phyloP scores from a whole-genome alignment of 805 yeast genomes.

The Metschnikowia lunata region DNA sequence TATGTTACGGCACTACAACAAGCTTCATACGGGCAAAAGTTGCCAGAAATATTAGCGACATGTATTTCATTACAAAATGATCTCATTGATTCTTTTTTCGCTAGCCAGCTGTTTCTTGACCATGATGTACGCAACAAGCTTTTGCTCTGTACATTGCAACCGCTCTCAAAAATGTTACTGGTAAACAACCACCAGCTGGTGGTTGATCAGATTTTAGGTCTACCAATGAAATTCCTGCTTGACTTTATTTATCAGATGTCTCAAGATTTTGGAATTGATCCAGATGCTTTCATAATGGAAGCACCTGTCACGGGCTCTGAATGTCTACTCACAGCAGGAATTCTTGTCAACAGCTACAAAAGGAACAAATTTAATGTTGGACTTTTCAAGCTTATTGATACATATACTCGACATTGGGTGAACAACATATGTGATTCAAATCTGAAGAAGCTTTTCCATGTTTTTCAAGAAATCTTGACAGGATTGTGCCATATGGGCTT shows the following conservation, averaged over 20 bases:
- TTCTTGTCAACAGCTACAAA: background rate
- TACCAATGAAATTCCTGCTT: background rate
- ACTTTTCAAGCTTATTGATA: background rate
- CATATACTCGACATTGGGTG: background rate
- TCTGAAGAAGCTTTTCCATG: background rate
- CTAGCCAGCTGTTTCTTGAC: background rate
- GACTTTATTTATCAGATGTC: background rate
- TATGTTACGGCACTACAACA: background rate
- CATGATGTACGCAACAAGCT: background rate
- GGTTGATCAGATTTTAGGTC: no score
- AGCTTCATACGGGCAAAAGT: background rate
- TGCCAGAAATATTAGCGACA: slow-evolving; percentile 1
- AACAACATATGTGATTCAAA: no score
- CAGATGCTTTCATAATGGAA: background rate
- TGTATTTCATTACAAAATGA: background rate
- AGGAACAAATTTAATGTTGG: slow-evolving; percentile 5
- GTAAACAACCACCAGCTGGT: no score
- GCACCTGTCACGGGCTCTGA: slow-evolving; percentile 1
- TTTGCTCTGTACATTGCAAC: background rate
- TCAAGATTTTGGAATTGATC: background rate
- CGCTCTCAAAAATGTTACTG: background rate
- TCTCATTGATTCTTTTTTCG: background rate
- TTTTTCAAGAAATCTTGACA: slow-evolving; percentile 3
- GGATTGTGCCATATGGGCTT: slow-evolving; percentile 7
- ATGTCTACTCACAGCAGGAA: slow-evolving; percentile 2